Conservation (phyloP, 371 early-diverging fungal species). For the Furculomyces boomerangus region DNA sequence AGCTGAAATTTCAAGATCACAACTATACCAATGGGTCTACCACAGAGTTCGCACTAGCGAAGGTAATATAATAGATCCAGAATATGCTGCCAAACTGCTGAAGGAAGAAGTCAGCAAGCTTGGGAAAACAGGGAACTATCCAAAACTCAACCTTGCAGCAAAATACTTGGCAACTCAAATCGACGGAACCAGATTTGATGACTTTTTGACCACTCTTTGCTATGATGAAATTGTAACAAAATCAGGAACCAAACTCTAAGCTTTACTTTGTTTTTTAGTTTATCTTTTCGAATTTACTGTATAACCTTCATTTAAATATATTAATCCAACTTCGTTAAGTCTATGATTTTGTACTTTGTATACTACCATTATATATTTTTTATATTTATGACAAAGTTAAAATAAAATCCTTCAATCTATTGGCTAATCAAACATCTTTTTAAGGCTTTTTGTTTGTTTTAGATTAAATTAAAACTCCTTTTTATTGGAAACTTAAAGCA, state of each 20-base stretch:
- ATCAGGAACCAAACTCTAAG: constrained; percentile 16
- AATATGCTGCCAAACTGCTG: constrained; percentile 50
- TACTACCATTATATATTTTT: no score
- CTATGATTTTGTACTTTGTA: no score
- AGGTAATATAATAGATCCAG: constrained; percentile 56
- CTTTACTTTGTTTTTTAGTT: not conserved
- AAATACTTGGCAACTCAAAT: constrained; percentile 56
- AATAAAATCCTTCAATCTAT: no score
- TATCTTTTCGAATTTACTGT: no score
- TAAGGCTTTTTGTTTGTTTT: no score
- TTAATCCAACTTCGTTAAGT: no score
- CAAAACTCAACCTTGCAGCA: constrained; percentile 60
- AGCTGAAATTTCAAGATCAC: constrained; percentile 91
- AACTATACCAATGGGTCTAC: constrained; percentile 91
- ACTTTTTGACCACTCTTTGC: constrained; percentile 74
- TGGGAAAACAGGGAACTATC: constrained; percentile 38
- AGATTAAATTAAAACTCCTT: no score
- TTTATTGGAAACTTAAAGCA: no score
- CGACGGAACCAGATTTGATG: constrained; percentile 68
- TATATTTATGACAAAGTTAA: no score
- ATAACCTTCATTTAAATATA: no score
- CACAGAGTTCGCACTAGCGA: constrained; percentile 67
- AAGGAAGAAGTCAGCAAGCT: constrained; percentile 68
- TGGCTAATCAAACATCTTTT: no score
- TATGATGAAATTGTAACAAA: constrained; percentile 47